Base-by-base conservation (phyloP, 805 yeast species). In the Allodekkera sacchari region DNA sequence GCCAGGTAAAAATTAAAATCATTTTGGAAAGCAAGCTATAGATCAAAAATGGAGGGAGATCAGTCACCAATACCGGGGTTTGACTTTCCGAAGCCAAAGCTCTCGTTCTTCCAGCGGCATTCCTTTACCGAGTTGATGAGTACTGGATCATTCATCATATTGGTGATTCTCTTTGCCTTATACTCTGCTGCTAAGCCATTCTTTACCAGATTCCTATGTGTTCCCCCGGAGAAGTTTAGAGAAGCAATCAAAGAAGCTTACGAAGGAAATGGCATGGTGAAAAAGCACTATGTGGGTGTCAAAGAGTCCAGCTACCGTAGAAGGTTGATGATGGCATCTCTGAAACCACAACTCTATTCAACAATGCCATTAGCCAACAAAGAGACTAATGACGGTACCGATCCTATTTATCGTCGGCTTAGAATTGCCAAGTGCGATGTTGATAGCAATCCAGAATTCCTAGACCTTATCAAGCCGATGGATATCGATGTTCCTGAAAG, bases 401-500 rank as follows among this genome's bases (percentile, higher is more conserved):
- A 39, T 17, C 15, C 25, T 7, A 31, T 25, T 13, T 41, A 40
- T 25, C 31, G 32, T 11, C 18, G 30, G 2, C 28, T 57, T 6
- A 39, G 58, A 24, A 40, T 58, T 14, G 49, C 61, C 17, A 36
- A 42, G 29, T 20, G 45, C 17, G 60, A 55, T 36, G 39, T 34
- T 22, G 42, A 42, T 16, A 41, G 36, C 3, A 35, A 50, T 14
- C 39, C 41, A 18, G 26, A 32, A 3, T 49, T 55, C 20, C 28
- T 45, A 14, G 41, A 37, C 6, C 33, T 41, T 12, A 34, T 54
- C 14, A 50, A 46, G 26, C 57, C 58, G 6, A 40, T 37, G 17
- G 32, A 33, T 12, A 50, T 53, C 7, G 46, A 66, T 23, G 59
- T 51, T 31, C 52, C 53, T 3, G 39, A 48, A 3, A 49, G 83